phyloP scores from a whole-genome alignment of 768 basidiomycete genomes.

The Pulveroboletus frians region DNA sequence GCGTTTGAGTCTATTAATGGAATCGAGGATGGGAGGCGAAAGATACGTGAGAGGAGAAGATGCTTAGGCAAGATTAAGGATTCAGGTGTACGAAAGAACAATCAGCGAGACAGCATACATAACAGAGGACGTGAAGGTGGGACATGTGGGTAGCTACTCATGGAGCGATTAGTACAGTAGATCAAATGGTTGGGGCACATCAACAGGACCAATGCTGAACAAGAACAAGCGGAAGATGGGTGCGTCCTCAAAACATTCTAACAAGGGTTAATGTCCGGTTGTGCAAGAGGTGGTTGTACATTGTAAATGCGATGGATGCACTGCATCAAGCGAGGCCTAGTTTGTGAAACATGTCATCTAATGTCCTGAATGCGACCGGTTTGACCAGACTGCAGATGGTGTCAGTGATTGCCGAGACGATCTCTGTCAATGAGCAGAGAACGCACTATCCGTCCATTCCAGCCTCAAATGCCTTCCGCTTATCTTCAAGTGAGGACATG shows the following conservation, averaged over 20 bases:
- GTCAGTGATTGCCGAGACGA: neutral
- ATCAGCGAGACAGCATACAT: constrained; percentile 1
- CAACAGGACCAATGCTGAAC: constrained; percentile 3
- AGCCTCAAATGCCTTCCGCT: constrained; percentile 82
- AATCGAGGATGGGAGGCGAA: neutral
- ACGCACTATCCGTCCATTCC: constrained; percentile 94
- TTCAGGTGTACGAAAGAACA: neutral
- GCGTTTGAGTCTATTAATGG: constrained; percentile 2
- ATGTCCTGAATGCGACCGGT: constrained; percentile 89
- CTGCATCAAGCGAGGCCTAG: constrained; percentile 46
- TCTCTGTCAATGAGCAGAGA: constrained; percentile 13
- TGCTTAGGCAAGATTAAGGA: constrained; percentile 1
- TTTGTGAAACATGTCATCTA: constrained; percentile 79
- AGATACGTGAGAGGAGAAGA: neutral
- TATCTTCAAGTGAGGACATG: constrained; percentile 90
- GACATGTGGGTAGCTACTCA: neutral
- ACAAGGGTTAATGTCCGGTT: constrained; percentile 9
- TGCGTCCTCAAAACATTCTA: constrained; percentile 5
- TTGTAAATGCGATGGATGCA: constrained; percentile 7
- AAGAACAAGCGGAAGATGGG: neutral
- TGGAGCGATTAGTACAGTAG: constrained; percentile 9
- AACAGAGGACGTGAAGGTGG: constrained; percentile 1
- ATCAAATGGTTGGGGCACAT: neutral
- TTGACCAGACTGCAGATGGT: constrained; percentile 68
- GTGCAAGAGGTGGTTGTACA: constrained; percentile 4